Percentiles rank a stretch among this genome's conserved stretches.
Conservation (phyloP, 768 basidiomycete genomes). For the Russula earlei region DNA sequence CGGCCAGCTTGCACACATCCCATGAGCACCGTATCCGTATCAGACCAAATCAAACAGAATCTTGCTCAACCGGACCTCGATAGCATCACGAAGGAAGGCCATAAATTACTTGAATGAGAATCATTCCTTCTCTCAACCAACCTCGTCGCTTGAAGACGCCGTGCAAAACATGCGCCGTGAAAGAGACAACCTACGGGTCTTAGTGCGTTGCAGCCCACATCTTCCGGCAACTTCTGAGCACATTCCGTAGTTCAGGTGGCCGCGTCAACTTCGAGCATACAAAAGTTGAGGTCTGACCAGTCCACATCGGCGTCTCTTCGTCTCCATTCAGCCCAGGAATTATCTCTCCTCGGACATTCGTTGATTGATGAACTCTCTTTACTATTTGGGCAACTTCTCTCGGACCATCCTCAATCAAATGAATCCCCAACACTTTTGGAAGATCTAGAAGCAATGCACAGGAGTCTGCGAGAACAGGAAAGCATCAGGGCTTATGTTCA, state of each 20-base stretch:
- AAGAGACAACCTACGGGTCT: slow-evolving; percentile 22
- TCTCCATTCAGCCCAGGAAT: slow-evolving; percentile 56
- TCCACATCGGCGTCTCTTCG: slow-evolving; percentile 39
- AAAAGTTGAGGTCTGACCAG: slow-evolving; percentile 39
- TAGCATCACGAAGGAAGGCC: slow-evolving; percentile 28
- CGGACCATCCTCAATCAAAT: slow-evolving; percentile 40
- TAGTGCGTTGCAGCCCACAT: slow-evolving; percentile 24
- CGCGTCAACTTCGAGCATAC: slow-evolving; percentile 40
- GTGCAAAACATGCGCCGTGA: slow-evolving; percentile 35
- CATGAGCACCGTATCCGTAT: slow-evolving; percentile 23
- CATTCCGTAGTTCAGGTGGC: slow-evolving; percentile 48
- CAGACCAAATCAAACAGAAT: slow-evolving; percentile 38
- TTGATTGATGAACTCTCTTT: slow-evolving; percentile 69
- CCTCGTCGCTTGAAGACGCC: slow-evolving; percentile 34
- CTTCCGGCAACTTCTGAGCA: slow-evolving; percentile 25
- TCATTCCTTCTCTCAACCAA: slow-evolving; percentile 34
- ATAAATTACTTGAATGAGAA: slow-evolving; percentile 35
- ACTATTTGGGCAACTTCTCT: slow-evolving; percentile 55
- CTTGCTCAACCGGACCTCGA: slow-evolving; percentile 39
- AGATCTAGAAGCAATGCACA: slow-evolving; percentile 72
- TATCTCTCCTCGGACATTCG: slow-evolving; percentile 67
- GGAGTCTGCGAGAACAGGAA: slow-evolving; percentile 66
- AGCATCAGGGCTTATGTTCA: slow-evolving; percentile 68
- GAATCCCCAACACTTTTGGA: slow-evolving; percentile 61
- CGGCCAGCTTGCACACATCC: not conserved